Base-by-base conservation (phyloP, 2,329 filamentous ascomycete species). In the Aspergillus amoenus region DNA sequence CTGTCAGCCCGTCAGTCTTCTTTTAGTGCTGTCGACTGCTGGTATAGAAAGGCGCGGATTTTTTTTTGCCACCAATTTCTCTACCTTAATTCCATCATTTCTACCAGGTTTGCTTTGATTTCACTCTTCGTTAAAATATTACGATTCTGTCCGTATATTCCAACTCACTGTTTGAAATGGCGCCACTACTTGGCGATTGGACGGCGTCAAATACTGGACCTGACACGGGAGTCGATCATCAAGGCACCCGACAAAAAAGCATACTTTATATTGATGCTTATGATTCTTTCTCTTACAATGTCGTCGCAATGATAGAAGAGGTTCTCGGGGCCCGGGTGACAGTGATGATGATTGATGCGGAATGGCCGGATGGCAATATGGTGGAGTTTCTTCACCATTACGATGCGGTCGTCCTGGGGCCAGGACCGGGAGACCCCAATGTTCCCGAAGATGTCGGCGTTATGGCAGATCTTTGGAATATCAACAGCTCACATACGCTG, bases 281-380 rank as follows among this genome's bases (percentile, higher is more conserved):
- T 76, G 94, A 99, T 78, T 97, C 93, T 42, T 99, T 97, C 76
- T 91, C 92, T 55, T 93, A 96, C 77, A 97, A 97, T 77, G 94
- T 97, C 67, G 86, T 95, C 52, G 87, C 90, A 5, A 84, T 96
- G 34, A 81, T 97, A 46, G 84, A 88, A 65, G 85, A 88, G 4
- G 81, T 85, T 3, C 81, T 96, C 8, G 77, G 82, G 58, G 88
- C 84, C 18, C 79, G 87, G 15, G 88, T 96, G 34, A 83, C 84
- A 45, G 84, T 89, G 43, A 80, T 96, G 58, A 85, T 84, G 61
- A 92, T 95, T 65, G 90, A 91, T 66, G 79, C 79, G 3, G 60
- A 69, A 58, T 73, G 70, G 70, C 72, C 73, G 2, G 64, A 70
- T 40, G 69, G 68, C 17, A 77, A 82, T 52, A 77, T 84, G 46